Percentiles rank a stretch among this genome's conserved stretches.
These are phyloP conservation scores for Fraxinus angustifolia DNA, from an alignment of 305 asterid genomes.

Conservation along the genomic window DNA sequence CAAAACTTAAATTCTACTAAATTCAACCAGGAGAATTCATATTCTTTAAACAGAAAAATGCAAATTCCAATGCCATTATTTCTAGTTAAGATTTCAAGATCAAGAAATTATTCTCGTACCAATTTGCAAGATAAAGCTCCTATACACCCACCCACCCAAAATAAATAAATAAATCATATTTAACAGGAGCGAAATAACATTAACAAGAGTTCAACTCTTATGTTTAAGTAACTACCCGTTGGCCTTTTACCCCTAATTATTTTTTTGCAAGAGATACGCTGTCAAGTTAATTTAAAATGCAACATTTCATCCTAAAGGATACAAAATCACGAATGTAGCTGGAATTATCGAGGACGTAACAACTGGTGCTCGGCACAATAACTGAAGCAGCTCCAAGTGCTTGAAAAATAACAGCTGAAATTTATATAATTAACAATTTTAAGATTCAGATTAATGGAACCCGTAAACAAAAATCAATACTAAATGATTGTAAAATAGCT, in stretches of 20 bases:
- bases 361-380: constrained; percentile 64
- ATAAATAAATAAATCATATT: background rate
- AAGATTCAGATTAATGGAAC: background rate
- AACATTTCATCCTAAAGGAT: constrained; percentile 44
- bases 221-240: background rate
- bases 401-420: constrained; percentile 51
- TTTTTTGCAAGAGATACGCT: background rate
- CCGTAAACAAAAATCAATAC: background rate
- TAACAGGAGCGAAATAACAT: background rate
- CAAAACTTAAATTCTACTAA: background rate
- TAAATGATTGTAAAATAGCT: background rate
- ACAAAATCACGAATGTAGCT: constrained; percentile 83
- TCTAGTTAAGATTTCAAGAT: background rate
- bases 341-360: constrained; percentile 72
- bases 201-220: background rate
- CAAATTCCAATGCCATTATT: background rate
- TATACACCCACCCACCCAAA: background rate
- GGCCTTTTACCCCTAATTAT: background rate
- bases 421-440: background rate
- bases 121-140: background rate
- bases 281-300: background rate
- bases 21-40: constrained; percentile 9
- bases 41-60: constrained; percentile 4
- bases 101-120: background rate
- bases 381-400: constrained; percentile 60